These are phyloP conservation scores for Pelargonium citronellum DNA, from an alignment of 441 rosid species.

Conservation along the genomic window DNA sequence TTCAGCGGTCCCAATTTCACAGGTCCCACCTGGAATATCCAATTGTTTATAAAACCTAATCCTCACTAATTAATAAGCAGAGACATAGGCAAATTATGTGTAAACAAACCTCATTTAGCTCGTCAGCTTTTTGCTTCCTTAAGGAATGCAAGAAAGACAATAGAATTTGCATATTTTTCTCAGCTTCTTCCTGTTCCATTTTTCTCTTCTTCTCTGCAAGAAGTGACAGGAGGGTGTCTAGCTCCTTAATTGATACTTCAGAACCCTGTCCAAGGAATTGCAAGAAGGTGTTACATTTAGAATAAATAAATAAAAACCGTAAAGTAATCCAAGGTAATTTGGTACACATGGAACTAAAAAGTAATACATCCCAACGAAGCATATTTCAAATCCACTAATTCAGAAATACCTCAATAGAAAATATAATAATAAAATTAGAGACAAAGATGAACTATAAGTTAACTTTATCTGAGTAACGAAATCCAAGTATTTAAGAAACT, in stretches of 20 bases:
- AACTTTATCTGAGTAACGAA: background rate
- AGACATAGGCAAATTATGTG: conserved; percentile 4
- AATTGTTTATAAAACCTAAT: background rate
- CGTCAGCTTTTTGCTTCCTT: conserved; percentile 85
- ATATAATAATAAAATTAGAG: background rate
- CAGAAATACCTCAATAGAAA: background rate
- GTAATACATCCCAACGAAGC: too few relatives aligned
- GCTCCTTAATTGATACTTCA: conserved; percentile 81
- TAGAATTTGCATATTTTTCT: conserved; percentile 96
- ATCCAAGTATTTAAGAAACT: background rate
- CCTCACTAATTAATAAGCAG: background rate
- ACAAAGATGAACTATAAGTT: background rate
- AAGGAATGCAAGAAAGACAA: conserved; percentile 80
- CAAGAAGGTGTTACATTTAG: conserved; percentile 29
- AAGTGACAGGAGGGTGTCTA: conserved; percentile 61
- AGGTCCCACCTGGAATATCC: background rate
- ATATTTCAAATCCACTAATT: background rate
- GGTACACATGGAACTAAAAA: background rate
- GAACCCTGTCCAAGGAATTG: conserved; percentile 69
- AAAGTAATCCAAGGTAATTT: background rate
- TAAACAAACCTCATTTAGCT: conserved; percentile 69
- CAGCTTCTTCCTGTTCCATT: conserved; percentile 98
- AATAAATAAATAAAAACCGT: background rate
- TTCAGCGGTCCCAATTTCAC: background rate
- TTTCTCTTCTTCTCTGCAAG: conserved; percentile 90